Evolutionary conservation across 176 grass and related monocot genomes (phyloP), one percentile per base, ranked within the genome.

Genomic region (Oryza punctata): DNA sequence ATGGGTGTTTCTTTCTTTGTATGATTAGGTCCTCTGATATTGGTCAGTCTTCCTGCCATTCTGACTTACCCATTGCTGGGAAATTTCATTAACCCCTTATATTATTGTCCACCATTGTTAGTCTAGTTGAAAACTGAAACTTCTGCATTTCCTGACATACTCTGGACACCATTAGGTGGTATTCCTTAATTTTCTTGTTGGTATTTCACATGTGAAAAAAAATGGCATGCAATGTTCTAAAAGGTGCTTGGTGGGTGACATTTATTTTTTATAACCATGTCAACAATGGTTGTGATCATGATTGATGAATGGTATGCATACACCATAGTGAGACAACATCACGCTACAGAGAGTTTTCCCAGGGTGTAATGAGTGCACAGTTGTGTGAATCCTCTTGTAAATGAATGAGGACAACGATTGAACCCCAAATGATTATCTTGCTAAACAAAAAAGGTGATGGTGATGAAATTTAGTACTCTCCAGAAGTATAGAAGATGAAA

Each of bases 121-220:
- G 14, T 79, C 77, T 78, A 65, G 18, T 70, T 76, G 38, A 65
- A 89, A 80, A 15, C 13, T 15, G 29, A 65, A 89, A 70, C 15
- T 23, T 7, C 27, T 75, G 19, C 38, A 38, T 65, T 65, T 32
- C 57, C 30, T 59, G 12, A 21, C 40, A 44, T 81, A 59, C n/a
- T 41, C 23, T 15, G 18, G 35, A 72, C 15, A 44, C 33, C 10
- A 66, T 13, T 41, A 13, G 18, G 30, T 12, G 15, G 33, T 30
- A 23, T 7, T 24, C 23, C 1, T n/a, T 23, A 44, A 60, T 43
- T 66, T 63, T 40, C 10, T 84, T 75, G 18, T 13, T 43, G 15
- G 4, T n/a, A 32, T 60, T 45, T 43, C 60, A 2, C 25, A 9
- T 84, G 11, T 79, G 8, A 35, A 54, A 73, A 33, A 66, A 30